phyloP scores from a whole-genome alignment of 257 asterid species.

The Solanum chiquidenum region DNA sequence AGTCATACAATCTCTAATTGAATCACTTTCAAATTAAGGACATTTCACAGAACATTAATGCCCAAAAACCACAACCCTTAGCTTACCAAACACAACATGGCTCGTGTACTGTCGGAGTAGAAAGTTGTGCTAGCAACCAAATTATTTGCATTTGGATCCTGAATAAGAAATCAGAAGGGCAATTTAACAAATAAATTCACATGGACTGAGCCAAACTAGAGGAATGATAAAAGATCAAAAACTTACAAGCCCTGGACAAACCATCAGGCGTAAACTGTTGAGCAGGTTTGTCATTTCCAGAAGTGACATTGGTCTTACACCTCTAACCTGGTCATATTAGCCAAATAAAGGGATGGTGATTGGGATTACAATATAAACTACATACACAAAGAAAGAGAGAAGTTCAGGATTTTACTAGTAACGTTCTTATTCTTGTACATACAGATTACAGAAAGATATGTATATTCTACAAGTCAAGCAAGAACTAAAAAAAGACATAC shows the following conservation, averaged over 20 bases:
- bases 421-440: background rate
- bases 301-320: constrained; percentile 75
- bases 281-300: constrained; percentile 71
- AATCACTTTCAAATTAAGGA: background rate
- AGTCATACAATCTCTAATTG: background rate
- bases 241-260: constrained; percentile 90
- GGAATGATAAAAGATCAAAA: background rate
- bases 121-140: constrained; percentile 81
- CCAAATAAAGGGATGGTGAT: background rate
- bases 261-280: constrained; percentile 46
- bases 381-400: background rate
- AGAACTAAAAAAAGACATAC: constrained; percentile 26
- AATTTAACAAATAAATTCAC: background rate
- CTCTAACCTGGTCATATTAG: constrained; percentile 62
- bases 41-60: background rate
- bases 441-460: background rate
- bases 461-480: background rate
- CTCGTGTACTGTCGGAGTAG: constrained; percentile 79
- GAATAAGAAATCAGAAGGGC: constrained; percentile 12
- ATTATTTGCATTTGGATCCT: constrained; percentile 92
- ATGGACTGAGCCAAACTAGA: background rate
- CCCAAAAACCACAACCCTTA: background rate
- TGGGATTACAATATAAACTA: background rate
- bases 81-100: constrained; percentile 95
- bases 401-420: background rate